A percentile compares a stretch with the other conserved stretches of the same genome.
Evolutionary conservation across 2,329 filamentous ascomycete genomes (phyloP).

Genomic region (Talaromyces verruculosus): DNA sequence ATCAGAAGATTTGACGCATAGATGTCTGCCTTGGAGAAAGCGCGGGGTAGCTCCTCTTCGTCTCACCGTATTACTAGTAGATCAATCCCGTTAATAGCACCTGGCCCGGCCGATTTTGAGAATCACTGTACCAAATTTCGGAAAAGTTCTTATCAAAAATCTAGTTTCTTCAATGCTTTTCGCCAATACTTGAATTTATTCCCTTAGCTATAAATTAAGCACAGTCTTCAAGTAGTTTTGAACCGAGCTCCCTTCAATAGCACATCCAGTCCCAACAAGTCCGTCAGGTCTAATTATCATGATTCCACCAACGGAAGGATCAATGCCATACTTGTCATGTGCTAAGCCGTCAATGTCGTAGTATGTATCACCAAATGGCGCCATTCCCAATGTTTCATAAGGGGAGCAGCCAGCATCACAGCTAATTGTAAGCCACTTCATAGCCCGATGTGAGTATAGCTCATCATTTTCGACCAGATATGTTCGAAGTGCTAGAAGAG

Average conservation of each 20-base stretch:
- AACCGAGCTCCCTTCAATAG: neutral
- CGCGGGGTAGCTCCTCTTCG: neutral
- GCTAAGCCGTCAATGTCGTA: conserved; percentile 36
- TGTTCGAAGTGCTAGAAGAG: neutral
- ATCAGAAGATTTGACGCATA: neutral
- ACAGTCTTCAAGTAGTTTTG: neutral
- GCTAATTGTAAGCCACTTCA: conserved; percentile 31
- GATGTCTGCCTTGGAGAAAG: neutral
- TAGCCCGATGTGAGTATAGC: neutral
- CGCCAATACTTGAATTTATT: too few species aligned
- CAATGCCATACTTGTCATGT: conserved; percentile 33
- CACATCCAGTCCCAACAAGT: neutral
- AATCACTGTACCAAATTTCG: neutral
- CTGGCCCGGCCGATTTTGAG: too few species aligned
- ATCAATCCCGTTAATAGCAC: neutral
- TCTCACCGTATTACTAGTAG: neutral
- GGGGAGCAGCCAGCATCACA: conserved; percentile 34
- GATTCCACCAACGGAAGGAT: neutral
- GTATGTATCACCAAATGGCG: conserved; percentile 36
- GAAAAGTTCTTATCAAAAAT: neutral
- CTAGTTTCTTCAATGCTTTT: neutral
- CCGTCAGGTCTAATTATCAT: conserved; percentile 1
- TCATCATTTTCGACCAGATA: neutral
- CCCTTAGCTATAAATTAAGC: neutral
- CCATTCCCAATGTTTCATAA: conserved; percentile 37